Conservation (phyloP, 2,329 filamentous ascomycete genomes). For the Aspergillus sp. region DNA sequence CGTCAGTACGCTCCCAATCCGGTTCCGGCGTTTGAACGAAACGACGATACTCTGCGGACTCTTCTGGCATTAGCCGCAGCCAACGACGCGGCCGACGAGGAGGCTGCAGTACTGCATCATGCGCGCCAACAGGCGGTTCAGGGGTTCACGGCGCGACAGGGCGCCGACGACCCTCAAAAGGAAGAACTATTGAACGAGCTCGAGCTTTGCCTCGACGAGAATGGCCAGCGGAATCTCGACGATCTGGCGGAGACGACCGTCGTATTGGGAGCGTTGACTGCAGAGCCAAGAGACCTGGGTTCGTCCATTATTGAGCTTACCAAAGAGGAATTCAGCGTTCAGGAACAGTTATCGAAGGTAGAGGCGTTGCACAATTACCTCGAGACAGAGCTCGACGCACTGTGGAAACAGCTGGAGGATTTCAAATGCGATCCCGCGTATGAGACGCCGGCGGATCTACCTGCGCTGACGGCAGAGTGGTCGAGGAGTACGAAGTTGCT, state of each 20-base stretch:
- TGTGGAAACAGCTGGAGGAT: conserved; percentile 28
- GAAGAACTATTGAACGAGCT: conserved; percentile 52
- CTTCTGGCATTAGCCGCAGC: conserved; percentile 70
- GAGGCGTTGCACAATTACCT: conserved; percentile 57
- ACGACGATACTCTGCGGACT: conserved; percentile 73
- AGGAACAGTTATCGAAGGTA: conserved; percentile 57
- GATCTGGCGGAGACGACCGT: conserved; percentile 55
- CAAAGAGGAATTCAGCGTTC: conserved; percentile 48
- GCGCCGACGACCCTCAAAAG: conserved; percentile 29
- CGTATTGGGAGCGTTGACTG: conserved; percentile 50
- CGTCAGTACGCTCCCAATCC: conserved; percentile 63
- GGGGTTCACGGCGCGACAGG: conserved; percentile 29
- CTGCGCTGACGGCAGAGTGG: conserved; percentile 70
- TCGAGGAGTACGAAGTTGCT: conserved; percentile 68
- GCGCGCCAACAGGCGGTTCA: conserved; percentile 36
- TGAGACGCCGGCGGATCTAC: conserved; percentile 57
- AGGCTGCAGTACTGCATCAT: conserved; percentile 32
- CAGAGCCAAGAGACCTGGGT: conserved; percentile 51
- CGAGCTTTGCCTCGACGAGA: conserved; percentile 51
- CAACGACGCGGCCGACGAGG: conserved; percentile 66
- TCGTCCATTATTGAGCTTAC: conserved; percentile 57
- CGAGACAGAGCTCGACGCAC: conserved; percentile 46
- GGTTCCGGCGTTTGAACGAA: conserved; percentile 77
- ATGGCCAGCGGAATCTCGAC: conserved; percentile 56
- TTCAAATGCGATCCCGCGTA: conserved; percentile 42